Evolutionary conservation across 176 grass and related monocot species (phyloP), one percentile per base, ranked within the genome.

Genomic region (Thalia dealbata): DNA sequence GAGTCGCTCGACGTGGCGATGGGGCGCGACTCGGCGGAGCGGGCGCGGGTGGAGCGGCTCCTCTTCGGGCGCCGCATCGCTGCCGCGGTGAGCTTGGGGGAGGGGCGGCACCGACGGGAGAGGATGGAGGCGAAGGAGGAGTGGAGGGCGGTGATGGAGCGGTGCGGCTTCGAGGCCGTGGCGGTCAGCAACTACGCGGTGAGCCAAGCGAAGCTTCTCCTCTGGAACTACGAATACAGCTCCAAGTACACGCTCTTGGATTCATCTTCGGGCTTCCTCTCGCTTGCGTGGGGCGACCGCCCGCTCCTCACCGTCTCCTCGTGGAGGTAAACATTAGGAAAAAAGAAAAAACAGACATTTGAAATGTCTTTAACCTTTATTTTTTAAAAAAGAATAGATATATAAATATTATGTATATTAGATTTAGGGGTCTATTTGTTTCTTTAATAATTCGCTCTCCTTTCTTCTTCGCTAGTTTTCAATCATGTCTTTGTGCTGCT

Each of bases 151-250:
- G 75, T 86, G 29, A 91, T 99, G 95, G 88, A 91, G 52, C 67
- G 85, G 67, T 88, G 81, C 50, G 87, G 88, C 42, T 84, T 99
- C 63, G 41, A 85, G 64, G 81, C 90, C 0, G 81, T 95, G 6
- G 32, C 45, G n/a, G 56, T 91, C 27, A 99, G 90, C 77, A 99
- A 95, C 81, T 99, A 99, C 64, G 90, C 95, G 55, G 64, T 84
- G 62, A 99, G 95, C 78, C 95, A 99, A 30, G 95, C 95, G 51
- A 83, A 95, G 78, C 74, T 95, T 46, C 48, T 99, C 73, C 90
- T 99, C 21, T 99, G 95, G 95, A 85, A 95, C 75, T 99, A 99
- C 14, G 82, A 95, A 22, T 78, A 91, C 51, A 99, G 91, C 74
- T 72, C 78, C 76, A 91, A 95, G 55, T 99, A 99, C 59, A 84